Conservation (phyloP, 2,329 filamentous ascomycete species). For the Colletotrichum tropicicola region DNA sequence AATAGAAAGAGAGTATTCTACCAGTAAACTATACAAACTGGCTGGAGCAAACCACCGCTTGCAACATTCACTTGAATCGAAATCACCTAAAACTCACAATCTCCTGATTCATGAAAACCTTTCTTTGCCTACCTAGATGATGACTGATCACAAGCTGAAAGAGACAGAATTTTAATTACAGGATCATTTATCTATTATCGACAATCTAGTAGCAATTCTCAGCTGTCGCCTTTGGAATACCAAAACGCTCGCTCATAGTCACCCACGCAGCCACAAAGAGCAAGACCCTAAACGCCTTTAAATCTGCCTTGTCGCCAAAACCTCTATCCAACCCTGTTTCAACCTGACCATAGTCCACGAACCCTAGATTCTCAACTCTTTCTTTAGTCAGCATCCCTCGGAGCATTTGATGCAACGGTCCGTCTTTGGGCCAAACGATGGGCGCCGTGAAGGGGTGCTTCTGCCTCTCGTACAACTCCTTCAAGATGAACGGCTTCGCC, state of each 20-base stretch:
- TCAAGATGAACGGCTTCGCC: slow-evolving; percentile 43
- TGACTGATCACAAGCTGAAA: too few species aligned
- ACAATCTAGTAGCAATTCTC: not conserved
- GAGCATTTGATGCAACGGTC: slow-evolving; percentile 50
- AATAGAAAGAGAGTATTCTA: not conserved
- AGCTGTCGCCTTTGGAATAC: not conserved
- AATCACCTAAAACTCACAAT: not conserved
- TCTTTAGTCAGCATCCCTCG: slow-evolving; percentile 42
- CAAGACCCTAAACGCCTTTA: slow-evolving; percentile 5
- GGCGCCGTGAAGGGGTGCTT: slow-evolving; percentile 61
- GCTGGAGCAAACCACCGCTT: too few species aligned
- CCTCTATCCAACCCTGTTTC: slow-evolving; percentile 44
- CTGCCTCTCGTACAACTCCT: slow-evolving; percentile 57
- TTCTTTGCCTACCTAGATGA: too few species aligned
- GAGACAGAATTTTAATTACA: too few species aligned
- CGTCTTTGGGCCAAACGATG: slow-evolving; percentile 46
- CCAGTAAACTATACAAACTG: too few species aligned
- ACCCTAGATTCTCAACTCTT: slow-evolving; percentile 47
- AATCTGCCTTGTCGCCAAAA: slow-evolving; percentile 46
- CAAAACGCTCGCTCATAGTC: not conserved
- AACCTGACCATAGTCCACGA: slow-evolving; percentile 47
- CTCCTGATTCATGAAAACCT: too few species aligned
- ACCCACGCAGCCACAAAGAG: slow-evolving; percentile 10
- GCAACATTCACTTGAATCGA: not conserved
- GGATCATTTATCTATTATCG: not conserved